phyloP scores from a whole-genome alignment of 306 rosid species.

The Canavalia gladiata region DNA sequence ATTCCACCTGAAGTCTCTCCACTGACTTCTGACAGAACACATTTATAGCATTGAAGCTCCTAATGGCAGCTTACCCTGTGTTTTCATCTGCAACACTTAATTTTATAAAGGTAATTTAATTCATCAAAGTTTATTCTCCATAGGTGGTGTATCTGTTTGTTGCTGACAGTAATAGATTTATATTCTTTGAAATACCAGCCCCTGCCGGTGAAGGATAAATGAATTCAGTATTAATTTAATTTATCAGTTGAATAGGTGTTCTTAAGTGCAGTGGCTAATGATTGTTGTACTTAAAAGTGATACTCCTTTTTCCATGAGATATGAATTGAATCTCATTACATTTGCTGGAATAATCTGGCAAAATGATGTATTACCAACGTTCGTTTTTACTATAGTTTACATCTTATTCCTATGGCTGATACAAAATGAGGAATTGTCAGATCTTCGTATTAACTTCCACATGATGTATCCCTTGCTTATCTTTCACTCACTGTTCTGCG shows the following conservation, averaged over 20 bases:
- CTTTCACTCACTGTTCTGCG: neutral
- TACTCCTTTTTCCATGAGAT: neutral
- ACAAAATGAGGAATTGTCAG: neutral
- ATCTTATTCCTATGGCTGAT: neutral
- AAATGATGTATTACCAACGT: neutral
- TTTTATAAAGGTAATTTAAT: slow-evolving; percentile 29
- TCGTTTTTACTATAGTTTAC: neutral
- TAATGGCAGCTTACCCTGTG: slow-evolving; percentile 13
- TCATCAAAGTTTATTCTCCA: slow-evolving; percentile 10
- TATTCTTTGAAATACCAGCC: slow-evolving; percentile 40
- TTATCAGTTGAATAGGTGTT: slow-evolving; percentile 25
- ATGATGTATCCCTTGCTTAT: neutral
- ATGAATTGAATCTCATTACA: slow-evolving; percentile 37
- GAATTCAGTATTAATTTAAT: slow-evolving; percentile 17
- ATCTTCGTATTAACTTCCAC: neutral
- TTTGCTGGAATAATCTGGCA: slow-evolving; percentile 14
- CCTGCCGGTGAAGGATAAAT: slow-evolving; percentile 8
- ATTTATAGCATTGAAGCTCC: slow-evolving; percentile 39
- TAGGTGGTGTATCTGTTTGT: slow-evolving; percentile 32
- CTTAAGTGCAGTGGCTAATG: slow-evolving; percentile 7
- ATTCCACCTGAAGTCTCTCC: slow-evolving; percentile 71
- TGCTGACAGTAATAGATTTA: slow-evolving; percentile 37
- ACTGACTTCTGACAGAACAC: slow-evolving; percentile 40
- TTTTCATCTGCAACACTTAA: neutral
- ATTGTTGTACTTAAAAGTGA: slow-evolving; percentile 23